Conservation (phyloP, 2,329 filamentous ascomycete genomes). For the Tolypocladium paradoxum region DNA sequence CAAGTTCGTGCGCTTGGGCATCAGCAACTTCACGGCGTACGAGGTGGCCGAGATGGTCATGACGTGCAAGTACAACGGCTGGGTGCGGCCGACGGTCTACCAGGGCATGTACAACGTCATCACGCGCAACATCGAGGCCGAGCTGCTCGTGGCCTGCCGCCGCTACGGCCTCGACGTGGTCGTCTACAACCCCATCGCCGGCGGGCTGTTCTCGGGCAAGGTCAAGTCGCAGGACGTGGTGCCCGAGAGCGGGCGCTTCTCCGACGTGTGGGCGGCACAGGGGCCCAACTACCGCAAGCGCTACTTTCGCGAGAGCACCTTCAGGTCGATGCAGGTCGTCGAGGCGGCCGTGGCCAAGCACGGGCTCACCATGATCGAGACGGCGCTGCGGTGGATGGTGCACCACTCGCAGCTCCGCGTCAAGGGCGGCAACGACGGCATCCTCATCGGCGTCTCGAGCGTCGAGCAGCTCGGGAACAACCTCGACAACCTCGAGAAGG, state of each 20-base stretch:
- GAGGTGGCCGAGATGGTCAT: conserved; percentile 80
- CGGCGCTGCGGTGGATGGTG: conserved; percentile 60
- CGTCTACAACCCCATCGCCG: conserved; percentile 73
- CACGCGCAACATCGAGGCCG: conserved; percentile 62
- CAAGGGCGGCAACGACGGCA: conserved; percentile 43
- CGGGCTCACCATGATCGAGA: conserved; percentile 59
- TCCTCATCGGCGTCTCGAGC: conserved; percentile 50
- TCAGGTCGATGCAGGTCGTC: conserved; percentile 55
- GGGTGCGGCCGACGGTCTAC: conserved; percentile 76
- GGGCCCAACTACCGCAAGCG: conserved; percentile 52
- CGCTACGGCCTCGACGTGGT: conserved; percentile 72
- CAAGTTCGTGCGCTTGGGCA: conserved; percentile 70
- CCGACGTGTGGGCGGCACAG: conserved; percentile 37
- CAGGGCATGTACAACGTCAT: conserved; percentile 84
- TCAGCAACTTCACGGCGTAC: conserved; percentile 78
- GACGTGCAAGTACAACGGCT: conserved; percentile 66
- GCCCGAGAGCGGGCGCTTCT: conserved; percentile 61
- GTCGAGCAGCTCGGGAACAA: conserved; percentile 47
- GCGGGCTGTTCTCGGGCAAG: conserved; percentile 72
- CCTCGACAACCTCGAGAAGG: conserved; percentile 49
- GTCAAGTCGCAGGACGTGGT: conserved; percentile 54
- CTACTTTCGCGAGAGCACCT: conserved; percentile 60
- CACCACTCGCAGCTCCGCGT: conserved; percentile 56
- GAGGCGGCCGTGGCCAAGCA: conserved; percentile 59
- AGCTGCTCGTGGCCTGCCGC: conserved; percentile 62